Evolutionary conservation across 2,329 filamentous ascomycete genomes (phyloP), one percentile per base, ranked within the genome.

Genomic region (Colletotrichum sidae): DNA sequence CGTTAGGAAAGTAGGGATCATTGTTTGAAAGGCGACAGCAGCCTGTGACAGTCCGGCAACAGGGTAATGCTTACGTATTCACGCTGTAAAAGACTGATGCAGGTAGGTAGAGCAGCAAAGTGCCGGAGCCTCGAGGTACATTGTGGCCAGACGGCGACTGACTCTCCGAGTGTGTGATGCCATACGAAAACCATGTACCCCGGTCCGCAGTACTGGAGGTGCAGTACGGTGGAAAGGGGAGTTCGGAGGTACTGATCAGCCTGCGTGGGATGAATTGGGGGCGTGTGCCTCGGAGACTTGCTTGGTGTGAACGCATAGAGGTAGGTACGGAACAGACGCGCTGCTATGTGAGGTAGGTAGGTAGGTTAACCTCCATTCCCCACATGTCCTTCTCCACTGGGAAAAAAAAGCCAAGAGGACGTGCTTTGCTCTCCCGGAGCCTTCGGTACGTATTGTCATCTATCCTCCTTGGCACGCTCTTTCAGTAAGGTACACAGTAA

Each of bases 401-500:
- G 12, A 55, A 49, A 55, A 65, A 63, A 55, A 66, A 63, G 63
- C 58, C 47, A 63, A 66, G 63, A 53, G 58, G 53, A 63, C 61
- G 57, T 61, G 61, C 61, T 65, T 51, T 65, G 61, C 57, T 51
- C 51, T 55, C 61, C 61, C 61, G 61, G 45, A 61, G 61, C 45
- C 35, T 41, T 65, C 58, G 44, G 13, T 61, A 65, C 61, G 61
- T 55, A 65, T 15, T 38, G 15, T 58, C 50, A 25, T 39, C 34
- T 49, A 37, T 25, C 60, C 47, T 41, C 34, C 50, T 55, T 37
- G 50, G 45, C 25, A 41, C 11, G 8, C 37, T 13, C 42, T 25
- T 25, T 5, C 25, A 25, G 25, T 25, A 25, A 5, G 3, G 25
- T 25, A 25, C 25, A 17, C 7, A n/a, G 12, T 12, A 37, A 15